These are phyloP conservation scores for Cryptococcus sp. DNA, from an alignment of 1,284 basidiomycete genomes.

Conservation along the genomic window DNA sequence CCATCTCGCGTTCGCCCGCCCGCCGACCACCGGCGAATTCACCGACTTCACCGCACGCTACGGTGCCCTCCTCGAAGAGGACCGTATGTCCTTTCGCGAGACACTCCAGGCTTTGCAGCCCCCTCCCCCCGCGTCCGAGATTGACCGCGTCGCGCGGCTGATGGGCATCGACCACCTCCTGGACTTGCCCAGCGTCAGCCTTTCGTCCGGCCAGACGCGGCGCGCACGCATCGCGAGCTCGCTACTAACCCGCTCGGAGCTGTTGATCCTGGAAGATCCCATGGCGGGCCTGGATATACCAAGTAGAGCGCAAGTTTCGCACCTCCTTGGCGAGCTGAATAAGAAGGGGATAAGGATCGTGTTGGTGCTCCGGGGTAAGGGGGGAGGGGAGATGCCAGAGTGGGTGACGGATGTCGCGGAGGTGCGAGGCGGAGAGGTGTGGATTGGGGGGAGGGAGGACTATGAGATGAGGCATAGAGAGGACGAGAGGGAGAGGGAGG, in stretches of 20 bases:
- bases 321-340: slow-evolving; percentile 44
- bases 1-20: slow-evolving; percentile 70
- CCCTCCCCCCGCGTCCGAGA: slow-evolving; percentile 36
- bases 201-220: slow-evolving; percentile 90
- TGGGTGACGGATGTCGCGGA: slow-evolving; percentile 72
- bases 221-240: slow-evolving; percentile 79
- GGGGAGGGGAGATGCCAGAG: slow-evolving; percentile 72
- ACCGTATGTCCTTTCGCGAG: slow-evolving; percentile 60
- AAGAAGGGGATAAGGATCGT: slow-evolving; percentile 57
- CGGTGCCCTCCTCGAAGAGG: slow-evolving; percentile 77
- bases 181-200: slow-evolving; percentile 74
- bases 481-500: background rate
- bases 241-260: slow-evolving; percentile 63
- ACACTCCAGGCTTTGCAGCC: slow-evolving; percentile 31
- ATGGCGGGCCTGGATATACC: slow-evolving; percentile 47
- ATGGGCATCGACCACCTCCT: slow-evolving; percentile 63
- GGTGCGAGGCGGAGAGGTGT: slow-evolving; percentile 56
- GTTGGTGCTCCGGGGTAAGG: slow-evolving; percentile 65
- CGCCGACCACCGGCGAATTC: slow-evolving; percentile 67
- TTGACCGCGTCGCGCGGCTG: slow-evolving; percentile 44
- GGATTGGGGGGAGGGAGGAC: slow-evolving; percentile 54
- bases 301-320: slow-evolving; percentile 41
- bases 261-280: slow-evolving; percentile 82
- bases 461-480: slow-evolving; percentile 35
- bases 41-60: slow-evolving; percentile 89